These are phyloP conservation scores for Pestalotiopsis sp. DNA, from an alignment of 2,329 filamentous ascomycete genomes.

Conservation along the genomic window DNA sequence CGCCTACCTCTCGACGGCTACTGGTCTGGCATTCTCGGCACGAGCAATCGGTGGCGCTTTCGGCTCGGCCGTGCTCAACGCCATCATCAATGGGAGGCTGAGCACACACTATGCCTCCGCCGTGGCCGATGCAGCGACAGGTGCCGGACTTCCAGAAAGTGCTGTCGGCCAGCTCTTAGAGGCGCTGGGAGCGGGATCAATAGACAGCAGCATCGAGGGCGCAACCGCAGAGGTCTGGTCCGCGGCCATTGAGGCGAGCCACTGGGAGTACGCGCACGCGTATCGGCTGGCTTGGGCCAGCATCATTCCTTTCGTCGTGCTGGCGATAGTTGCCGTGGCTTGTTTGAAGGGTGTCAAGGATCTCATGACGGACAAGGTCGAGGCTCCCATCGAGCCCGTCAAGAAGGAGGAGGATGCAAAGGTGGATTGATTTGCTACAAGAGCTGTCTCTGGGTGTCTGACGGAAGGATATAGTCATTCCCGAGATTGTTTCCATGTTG, in stretches of 20 bases:
- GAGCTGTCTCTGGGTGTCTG: neutral
- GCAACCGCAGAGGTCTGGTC: slow-evolving; percentile 39
- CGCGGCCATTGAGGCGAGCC: slow-evolving; percentile 42
- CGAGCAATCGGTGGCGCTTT: slow-evolving; percentile 56
- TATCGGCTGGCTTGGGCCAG: slow-evolving; percentile 53
- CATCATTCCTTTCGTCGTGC: slow-evolving; percentile 53
- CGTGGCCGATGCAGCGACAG: slow-evolving; percentile 42
- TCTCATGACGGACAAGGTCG: slow-evolving; percentile 56
- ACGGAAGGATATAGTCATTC: neutral
- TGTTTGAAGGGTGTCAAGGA: slow-evolving; percentile 51
- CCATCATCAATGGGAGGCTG: slow-evolving; percentile 53
- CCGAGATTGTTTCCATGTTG: no score
- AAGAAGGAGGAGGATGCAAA: neutral
- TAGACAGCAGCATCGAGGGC: slow-evolving; percentile 34
- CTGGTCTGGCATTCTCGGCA: slow-evolving; percentile 55
- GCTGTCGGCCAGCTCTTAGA: slow-evolving; percentile 40
- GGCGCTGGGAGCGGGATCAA: slow-evolving; percentile 38
- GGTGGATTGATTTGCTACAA: neutral
- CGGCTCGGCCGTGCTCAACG: slow-evolving; percentile 53
- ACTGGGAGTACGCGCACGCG: slow-evolving; percentile 47
- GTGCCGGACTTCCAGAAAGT: slow-evolving; percentile 42
- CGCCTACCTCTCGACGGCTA: slow-evolving; percentile 54
- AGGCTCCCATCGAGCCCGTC: slow-evolving; percentile 51
- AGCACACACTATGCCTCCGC: slow-evolving; percentile 39
- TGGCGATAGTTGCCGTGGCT: slow-evolving; percentile 46